Conservation (phyloP, 2,329 filamentous ascomycete genomes). For the Trichoderma sp. region DNA sequence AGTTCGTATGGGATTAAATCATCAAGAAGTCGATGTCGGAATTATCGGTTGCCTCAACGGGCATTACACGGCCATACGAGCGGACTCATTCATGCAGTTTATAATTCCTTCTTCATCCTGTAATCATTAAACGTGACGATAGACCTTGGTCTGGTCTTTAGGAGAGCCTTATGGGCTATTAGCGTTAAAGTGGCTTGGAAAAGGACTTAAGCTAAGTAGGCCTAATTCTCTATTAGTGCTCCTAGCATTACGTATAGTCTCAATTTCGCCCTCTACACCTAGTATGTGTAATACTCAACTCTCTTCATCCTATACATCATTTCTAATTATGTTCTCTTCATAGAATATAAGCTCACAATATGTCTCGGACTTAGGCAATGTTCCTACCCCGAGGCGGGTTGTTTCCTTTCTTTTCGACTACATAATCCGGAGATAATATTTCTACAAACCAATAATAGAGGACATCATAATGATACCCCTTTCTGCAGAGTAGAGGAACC, state of each 20-base stretch:
- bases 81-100: neutral
- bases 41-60: neutral
- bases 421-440: neutral
- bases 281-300: neutral
- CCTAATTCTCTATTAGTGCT: rapidly evolving
- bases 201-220: neutral
- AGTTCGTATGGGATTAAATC: neutral
- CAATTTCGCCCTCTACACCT: neutral
- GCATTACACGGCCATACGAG: neutral
- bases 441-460: neutral
- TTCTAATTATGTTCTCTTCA: neutral
- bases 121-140: neutral
- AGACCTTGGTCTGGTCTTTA: neutral
- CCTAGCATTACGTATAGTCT: too few species aligned
- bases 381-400: neutral
- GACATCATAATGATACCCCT: neutral
- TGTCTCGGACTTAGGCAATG: neutral
- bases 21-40: neutral
- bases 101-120: neutral
- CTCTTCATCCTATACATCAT: neutral
- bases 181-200: neutral
- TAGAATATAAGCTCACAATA: neutral
- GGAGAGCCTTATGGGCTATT: neutral
- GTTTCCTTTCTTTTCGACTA: neutral
- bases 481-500: neutral